Evolutionary conservation across 2,329 filamentous ascomycete species (phyloP).

Genomic region (Hypoxylon sp.): DNA sequence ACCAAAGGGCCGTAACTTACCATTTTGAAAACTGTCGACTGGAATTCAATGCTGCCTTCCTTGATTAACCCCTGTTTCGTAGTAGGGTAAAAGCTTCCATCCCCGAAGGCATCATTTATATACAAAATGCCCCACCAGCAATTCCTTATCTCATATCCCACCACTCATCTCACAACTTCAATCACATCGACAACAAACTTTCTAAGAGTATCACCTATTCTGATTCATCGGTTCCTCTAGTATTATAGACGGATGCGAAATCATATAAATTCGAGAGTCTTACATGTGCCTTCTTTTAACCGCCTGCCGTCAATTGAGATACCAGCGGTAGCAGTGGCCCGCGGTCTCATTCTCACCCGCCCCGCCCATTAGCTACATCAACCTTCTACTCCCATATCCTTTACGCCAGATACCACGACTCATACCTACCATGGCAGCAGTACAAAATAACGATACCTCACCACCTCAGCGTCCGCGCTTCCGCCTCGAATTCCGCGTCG

Average conservation of each 20-base stretch:
- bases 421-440: conserved; percentile 14
- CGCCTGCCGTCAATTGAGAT: not conserved
- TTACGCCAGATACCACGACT: not conserved
- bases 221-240: not conserved
- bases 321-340: not conserved
- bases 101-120: not conserved
- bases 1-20: no score
- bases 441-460: not conserved
- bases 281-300: not conserved
- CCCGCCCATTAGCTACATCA: not conserved
- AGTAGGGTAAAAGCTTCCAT: no score
- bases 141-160: conserved; percentile 5
- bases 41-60: no score
- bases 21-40: no score
- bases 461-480: conserved; percentile 45
- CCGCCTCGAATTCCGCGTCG: conserved; percentile 61
- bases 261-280: not conserved
- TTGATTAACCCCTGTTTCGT: no score
- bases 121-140: not conserved
- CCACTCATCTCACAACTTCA: conserved; percentile 9
- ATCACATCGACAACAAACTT: conserved; percentile 1
- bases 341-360: not conserved
- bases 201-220: not conserved
- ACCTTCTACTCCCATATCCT: not conserved
- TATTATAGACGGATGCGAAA: not conserved